Percentiles rank a stretch among this genome's conserved stretches.
Evolutionary conservation across 306 rosid genomes (phyloP).

Genomic region (Lablab purpureus): DNA sequence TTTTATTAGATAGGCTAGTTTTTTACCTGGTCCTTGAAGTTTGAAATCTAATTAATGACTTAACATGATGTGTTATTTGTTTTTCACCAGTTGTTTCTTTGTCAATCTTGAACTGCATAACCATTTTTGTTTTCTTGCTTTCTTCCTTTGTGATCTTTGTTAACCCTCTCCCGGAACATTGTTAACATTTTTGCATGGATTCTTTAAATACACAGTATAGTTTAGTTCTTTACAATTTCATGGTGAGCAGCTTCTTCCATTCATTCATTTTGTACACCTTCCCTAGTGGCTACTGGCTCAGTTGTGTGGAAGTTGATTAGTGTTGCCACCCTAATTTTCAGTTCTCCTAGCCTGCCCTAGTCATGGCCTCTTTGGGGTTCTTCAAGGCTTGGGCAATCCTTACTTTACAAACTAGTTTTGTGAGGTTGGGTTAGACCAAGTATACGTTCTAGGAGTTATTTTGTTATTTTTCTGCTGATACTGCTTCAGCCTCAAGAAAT

Average conservation of each 20-base stretch:
- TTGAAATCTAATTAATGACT: not conserved
- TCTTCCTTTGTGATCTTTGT: conserved; percentile 6
- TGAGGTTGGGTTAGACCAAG: not conserved
- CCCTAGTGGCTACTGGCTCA: no score
- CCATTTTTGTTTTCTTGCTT: not conserved
- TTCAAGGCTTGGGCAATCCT: not conserved
- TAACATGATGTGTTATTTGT: not conserved
- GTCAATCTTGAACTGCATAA: conserved; percentile 1
- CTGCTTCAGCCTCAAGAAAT: conserved; percentile 27
- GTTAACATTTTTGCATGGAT: conserved; percentile 18
- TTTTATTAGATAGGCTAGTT: conserved; percentile 18
- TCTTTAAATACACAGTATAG: conserved; percentile 18
- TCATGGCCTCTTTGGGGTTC: not conserved
- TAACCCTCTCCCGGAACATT: conserved; percentile 17
- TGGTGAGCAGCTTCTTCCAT: no score
- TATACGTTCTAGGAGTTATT: not conserved
- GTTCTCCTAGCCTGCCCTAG: not conserved
- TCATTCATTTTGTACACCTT: no score
- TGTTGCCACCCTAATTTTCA: not conserved
- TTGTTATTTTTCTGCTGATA: conserved; percentile 8
- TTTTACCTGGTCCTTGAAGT: conserved; percentile 6
- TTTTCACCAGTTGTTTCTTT: not conserved
- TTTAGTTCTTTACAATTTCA: not conserved
- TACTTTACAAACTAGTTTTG: not conserved
- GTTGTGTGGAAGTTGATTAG: not conserved